A percentile compares a stretch with the other conserved stretches of the same genome.
Conservation (phyloP, 345 rosid species). For the Salix suchowensis region DNA sequence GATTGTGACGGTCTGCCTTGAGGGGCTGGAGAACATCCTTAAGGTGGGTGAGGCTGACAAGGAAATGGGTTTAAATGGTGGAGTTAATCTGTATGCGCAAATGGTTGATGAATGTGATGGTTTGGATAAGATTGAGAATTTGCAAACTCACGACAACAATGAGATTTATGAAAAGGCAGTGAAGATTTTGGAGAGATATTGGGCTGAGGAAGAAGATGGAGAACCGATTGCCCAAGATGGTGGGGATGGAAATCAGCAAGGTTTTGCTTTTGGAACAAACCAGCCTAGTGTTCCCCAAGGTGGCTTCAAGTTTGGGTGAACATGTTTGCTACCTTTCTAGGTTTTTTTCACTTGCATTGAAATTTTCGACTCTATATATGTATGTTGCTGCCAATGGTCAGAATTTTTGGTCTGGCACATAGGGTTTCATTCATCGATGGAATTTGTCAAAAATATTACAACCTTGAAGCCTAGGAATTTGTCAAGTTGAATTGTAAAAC, state of each 20-base stretch:
- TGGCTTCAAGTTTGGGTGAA: slow-evolving; percentile 24
- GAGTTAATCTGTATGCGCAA: slow-evolving; percentile 21
- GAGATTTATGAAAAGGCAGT: slow-evolving; percentile 36
- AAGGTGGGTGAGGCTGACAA: slow-evolving; percentile 33
- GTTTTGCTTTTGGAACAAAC: slow-evolving; percentile 21
- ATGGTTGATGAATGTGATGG: slow-evolving; percentile 38
- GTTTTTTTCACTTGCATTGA: slow-evolving; percentile 1
- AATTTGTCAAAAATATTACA: slow-evolving; percentile 3
- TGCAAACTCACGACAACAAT: slow-evolving; percentile 35
- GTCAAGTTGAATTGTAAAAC: neutral
- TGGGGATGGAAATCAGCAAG: slow-evolving; percentile 11
- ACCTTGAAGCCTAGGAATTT: slow-evolving; percentile 5
- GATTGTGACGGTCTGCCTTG: slow-evolving; percentile 31
- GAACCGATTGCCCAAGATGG: slow-evolving; percentile 16
- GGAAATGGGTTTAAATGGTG: slow-evolving; percentile 20
- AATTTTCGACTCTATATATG: slow-evolving; percentile 3
- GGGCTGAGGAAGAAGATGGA: slow-evolving; percentile 32
- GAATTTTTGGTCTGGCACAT: slow-evolving; percentile 42
- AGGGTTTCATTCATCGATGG: slow-evolving; percentile 25
- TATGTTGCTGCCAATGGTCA: slow-evolving; percentile 28
- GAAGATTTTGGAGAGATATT: slow-evolving; percentile 35
- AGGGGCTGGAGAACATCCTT: slow-evolving; percentile 37
- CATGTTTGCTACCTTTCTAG: neutral
- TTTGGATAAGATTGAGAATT: slow-evolving; percentile 29
- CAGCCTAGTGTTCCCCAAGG: slow-evolving; percentile 20